Evolutionary conservation across 495 filamentous ascomycete species (phyloP).

Genomic region (Daldinia grandis): DNA sequence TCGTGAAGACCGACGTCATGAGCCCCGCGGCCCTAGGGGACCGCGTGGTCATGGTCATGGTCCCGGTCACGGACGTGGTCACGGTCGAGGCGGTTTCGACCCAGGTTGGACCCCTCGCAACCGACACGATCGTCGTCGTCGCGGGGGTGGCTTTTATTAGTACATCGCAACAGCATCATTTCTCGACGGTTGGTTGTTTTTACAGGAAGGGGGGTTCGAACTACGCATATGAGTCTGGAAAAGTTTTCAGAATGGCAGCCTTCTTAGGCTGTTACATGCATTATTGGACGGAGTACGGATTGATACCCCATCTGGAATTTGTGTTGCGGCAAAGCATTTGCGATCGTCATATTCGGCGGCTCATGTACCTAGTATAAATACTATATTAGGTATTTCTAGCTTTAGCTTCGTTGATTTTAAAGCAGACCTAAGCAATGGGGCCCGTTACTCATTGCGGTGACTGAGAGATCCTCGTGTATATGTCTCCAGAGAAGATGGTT

Average conservation of each 20-base stretch:
- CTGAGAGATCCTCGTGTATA: not conserved
- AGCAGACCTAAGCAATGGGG: not conserved
- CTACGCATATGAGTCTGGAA: conserved; percentile 4
- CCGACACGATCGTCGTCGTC: conserved; percentile 42
- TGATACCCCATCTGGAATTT: conserved; percentile 37
- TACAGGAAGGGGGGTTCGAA: not conserved
- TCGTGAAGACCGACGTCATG: conserved; percentile 45
- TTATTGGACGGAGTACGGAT: conserved; percentile 35
- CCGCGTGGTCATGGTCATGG: conserved; percentile 41
- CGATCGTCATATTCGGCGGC: not conserved
- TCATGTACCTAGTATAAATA: not conserved
- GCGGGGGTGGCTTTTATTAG: conserved; percentile 37
- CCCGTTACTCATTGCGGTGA: not conserved
- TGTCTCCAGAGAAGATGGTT: not conserved
- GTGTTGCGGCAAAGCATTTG: conserved; percentile 2
- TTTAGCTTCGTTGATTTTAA: not conserved
- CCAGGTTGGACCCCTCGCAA: conserved; percentile 34
- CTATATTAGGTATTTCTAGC: not conserved
- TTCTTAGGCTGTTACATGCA: conserved; percentile 15
- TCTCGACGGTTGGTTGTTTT: not conserved
- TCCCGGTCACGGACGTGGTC: conserved; percentile 41
- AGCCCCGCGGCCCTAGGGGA: conserved; percentile 44
- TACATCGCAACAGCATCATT: not conserved
- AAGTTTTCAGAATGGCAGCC: conserved; percentile 4
- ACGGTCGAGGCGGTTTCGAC: conserved; percentile 41